Percentiles rank a stretch among this genome's conserved stretches.
phyloP scores from a whole-genome alignment of 2,329 filamentous ascomycete genomes.

The Curvularia lunata region DNA sequence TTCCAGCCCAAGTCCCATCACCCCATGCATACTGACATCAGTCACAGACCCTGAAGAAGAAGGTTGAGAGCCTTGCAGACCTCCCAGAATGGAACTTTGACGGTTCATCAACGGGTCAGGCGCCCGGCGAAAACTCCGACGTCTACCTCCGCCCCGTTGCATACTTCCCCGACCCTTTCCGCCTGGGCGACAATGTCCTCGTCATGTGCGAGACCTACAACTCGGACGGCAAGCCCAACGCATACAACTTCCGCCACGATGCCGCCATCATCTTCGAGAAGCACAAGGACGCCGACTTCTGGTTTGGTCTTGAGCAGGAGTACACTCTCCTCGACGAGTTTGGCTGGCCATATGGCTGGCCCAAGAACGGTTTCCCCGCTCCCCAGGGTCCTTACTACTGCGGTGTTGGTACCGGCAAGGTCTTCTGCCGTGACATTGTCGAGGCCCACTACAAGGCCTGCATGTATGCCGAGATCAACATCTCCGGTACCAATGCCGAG shows the following conservation, averaged over 20 bases:
- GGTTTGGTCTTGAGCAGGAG: slow-evolving; percentile 98
- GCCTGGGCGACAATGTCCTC: slow-evolving; percentile 86
- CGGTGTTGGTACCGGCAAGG: slow-evolving; percentile 95
- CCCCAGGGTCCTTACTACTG: slow-evolving; percentile 97
- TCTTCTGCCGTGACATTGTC: slow-evolving; percentile 97
- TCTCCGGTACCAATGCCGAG: slow-evolving; percentile 98
- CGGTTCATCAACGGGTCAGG: slow-evolving; percentile 90
- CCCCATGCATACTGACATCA: slow-evolving; percentile 31
- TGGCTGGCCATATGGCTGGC: slow-evolving; percentile 93
- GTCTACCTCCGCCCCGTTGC: slow-evolving; percentile 93
- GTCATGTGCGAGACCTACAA: slow-evolving; percentile 96
- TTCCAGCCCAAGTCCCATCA: slow-evolving; percentile 2
- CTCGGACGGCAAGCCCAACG: slow-evolving; percentile 92
- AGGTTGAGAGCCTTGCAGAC: slow-evolving; percentile 65
- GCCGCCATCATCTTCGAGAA: slow-evolving; percentile 87
- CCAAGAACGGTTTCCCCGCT: slow-evolving; percentile 84
- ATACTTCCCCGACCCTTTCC: slow-evolving; percentile 91
- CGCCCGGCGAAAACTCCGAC: slow-evolving; percentile 93
- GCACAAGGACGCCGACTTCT: slow-evolving; percentile 81
- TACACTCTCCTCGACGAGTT: slow-evolving; percentile 90
- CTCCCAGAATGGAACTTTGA: slow-evolving; percentile 83
- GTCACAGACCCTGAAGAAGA: slow-evolving; percentile 66
- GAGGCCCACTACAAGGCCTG: slow-evolving; percentile 92
- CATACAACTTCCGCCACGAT: slow-evolving; percentile 97
- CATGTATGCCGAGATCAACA: slow-evolving; percentile 87